Evolutionary conservation across 2,329 filamentous ascomycete genomes (phyloP).

Genomic region (Fusarium sp.): DNA sequence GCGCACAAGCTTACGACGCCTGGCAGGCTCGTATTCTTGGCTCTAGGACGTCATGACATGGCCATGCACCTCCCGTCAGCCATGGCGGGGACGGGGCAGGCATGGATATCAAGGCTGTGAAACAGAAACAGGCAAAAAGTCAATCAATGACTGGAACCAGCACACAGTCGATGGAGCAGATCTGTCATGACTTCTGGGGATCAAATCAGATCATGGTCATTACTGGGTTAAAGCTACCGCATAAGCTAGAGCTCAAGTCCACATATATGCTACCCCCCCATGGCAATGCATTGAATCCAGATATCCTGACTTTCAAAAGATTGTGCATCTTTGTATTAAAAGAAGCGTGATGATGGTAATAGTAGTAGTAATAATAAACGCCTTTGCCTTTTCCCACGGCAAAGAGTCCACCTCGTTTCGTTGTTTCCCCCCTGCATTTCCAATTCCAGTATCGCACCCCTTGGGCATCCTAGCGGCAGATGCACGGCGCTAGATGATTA

Average conservation of each 20-base stretch:
- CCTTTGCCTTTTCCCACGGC: background rate
- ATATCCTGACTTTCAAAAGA: no score
- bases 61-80: background rate
- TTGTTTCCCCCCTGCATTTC: background rate
- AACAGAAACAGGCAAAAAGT: background rate
- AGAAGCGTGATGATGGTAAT: background rate
- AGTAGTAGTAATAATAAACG: no score
- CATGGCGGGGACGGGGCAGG: background rate
- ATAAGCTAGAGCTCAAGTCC: no score
- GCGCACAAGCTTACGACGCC: background rate
- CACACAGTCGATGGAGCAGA: no score
- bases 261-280: no score
- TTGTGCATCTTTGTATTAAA: background rate
- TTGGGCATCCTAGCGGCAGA: slow-evolving; percentile 13
- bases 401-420: background rate
- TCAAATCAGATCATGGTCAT: no score
- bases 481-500: slow-evolving; percentile 21
- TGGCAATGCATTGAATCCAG: no score
- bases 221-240: no score
- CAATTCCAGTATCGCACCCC: background rate
- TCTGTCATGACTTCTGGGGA: no score
- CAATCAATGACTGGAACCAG: no score
- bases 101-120: background rate
- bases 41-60: background rate
- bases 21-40: background rate